Evolutionary conservation across 345 rosid genomes (phyloP), one percentile per base, ranked within the genome.

Genomic region (Acer saccharum): DNA sequence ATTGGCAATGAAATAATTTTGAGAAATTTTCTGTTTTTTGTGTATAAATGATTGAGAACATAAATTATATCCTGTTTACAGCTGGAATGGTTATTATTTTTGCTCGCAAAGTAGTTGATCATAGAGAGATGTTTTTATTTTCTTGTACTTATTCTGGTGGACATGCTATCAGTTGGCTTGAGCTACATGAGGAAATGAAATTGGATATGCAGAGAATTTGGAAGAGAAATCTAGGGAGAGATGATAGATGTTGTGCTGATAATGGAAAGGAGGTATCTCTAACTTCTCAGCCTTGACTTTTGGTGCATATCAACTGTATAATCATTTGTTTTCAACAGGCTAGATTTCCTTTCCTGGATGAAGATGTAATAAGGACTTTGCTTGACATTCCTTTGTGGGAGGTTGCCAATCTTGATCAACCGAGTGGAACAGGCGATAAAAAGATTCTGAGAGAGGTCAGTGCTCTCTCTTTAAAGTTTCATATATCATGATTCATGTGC

Each of bases 191-290:
- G 84, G 99, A 95, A 79, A 95, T 95, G 99, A 95, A 93, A 84
- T 76, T 95, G 88, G 99, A 95, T 84, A 88, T 93, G 97, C 98
- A 93, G 84, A 90, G 99, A 73, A 95, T 95, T 55, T 95, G 99
- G 99, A 95, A 91, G 83, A 86, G 98, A 79, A 93, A 95, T 78
- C 88, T 95, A 81, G 99, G 99, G 62, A 87, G 99, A 78, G 99
- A 95, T 87, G 99, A 95, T 82, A 81, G 99, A 80, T 92, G 96
- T 80, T 90, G 93, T 71, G 87, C 90, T 68, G 99, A 94, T 84
- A 87, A 85, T 57, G 97, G 99, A 48, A 93, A 91, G 86, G 99
- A 95, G 99, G 98, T 95, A 80, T 16, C 23, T 25, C 75, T 43
- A 54, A 50, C 39, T 12, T 68, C 60, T 32, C 10, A 3, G 68